Evolutionary conservation across 2,329 filamentous ascomycete genomes (phyloP).

Genomic region (Penicillium sp.): DNA sequence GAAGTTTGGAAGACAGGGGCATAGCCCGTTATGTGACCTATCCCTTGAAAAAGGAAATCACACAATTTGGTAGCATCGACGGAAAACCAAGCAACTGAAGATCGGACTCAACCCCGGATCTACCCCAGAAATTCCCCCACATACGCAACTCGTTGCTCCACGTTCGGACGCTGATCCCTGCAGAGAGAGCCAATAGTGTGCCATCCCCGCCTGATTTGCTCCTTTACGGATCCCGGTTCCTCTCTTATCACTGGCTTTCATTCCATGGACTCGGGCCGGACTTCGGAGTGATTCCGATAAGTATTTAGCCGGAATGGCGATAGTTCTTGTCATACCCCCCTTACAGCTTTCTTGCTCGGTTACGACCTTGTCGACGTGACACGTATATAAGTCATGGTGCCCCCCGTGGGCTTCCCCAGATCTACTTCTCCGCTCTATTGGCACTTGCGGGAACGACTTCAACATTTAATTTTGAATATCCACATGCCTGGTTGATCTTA

Average conservation of each 20-base stretch:
- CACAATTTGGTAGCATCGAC: no score
- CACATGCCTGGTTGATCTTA: no score
- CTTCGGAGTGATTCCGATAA: background rate
- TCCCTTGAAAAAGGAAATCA: no score
- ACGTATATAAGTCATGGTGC: background rate
- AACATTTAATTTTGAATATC: no score
- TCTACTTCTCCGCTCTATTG: background rate
- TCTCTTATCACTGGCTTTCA: background rate
- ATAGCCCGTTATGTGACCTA: no score
- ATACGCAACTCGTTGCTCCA: background rate
- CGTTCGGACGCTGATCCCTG: no score
- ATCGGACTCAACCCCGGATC: background rate
- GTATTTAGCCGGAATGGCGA: background rate
- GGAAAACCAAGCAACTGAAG: no score
- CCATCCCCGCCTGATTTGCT: no score
- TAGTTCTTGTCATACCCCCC: background rate
- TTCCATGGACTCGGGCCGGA: background rate
- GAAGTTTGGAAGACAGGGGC: no score
- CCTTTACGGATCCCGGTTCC: background rate
- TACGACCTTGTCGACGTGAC: background rate
- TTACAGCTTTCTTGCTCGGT: background rate
- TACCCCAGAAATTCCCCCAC: background rate
- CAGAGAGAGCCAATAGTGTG: no score
- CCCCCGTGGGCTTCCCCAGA: background rate
- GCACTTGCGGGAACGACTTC: background rate